These are phyloP conservation scores for Monilinia vaccinii-corymbosi DNA, from an alignment of 2,329 filamentous ascomycete species.

Conservation along the genomic window DNA sequence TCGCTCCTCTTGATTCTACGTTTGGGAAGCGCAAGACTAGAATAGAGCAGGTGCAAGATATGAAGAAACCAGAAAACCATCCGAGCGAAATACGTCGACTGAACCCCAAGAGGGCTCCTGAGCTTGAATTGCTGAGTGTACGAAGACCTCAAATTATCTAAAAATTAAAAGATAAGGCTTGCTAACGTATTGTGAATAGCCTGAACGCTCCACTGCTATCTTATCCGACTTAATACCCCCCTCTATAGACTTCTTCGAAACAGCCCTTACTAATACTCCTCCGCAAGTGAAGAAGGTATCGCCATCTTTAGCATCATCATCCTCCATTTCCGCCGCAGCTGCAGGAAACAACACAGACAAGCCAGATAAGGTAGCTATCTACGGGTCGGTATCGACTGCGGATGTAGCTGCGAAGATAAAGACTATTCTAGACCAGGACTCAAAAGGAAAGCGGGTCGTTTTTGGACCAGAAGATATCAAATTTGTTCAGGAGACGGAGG, in stretches of 20 bases:
- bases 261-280: slow-evolving; percentile 28
- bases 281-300: slow-evolving; percentile 30
- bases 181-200: slow-evolving; percentile 19
- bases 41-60: slow-evolving; percentile 24
- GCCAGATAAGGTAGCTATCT: slow-evolving; percentile 29
- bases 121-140: slow-evolving; percentile 23
- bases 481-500: slow-evolving; percentile 35
- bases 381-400: slow-evolving; percentile 44
- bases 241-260: slow-evolving; percentile 26
- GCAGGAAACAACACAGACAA: slow-evolving; percentile 26
- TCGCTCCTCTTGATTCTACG: slow-evolving; percentile 23
- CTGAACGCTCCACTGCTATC: slow-evolving; percentile 18
- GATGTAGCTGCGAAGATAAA: slow-evolving; percentile 42
- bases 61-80: neutral
- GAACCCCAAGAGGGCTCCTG: slow-evolving; percentile 5
- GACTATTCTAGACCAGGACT: slow-evolving; percentile 39
- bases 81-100: neutral
- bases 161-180: neutral
- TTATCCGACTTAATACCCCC: slow-evolving; percentile 22
- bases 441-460: slow-evolving; percentile 41
- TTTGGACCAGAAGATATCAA: slow-evolving; percentile 40
- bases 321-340: slow-evolving; percentile 27
- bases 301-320: slow-evolving; percentile 22
- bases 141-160: slow-evolving; percentile 7
- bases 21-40: slow-evolving; percentile 33